Evolutionary conservation across 2,329 filamentous ascomycete species (phyloP).

Genomic region (Fusarium napiforme): DNA sequence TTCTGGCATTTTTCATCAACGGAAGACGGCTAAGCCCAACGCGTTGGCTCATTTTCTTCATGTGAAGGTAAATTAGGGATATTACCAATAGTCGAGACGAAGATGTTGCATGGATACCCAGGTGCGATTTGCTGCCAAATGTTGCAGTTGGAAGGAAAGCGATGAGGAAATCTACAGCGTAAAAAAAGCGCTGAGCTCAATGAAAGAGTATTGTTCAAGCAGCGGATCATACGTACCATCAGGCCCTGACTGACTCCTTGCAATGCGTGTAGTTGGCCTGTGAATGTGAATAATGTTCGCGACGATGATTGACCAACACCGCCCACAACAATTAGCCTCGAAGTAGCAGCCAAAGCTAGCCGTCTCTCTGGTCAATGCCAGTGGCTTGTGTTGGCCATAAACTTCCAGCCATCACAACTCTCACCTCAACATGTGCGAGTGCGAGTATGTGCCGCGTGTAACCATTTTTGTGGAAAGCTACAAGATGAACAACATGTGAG

Average conservation of each 20-base stretch:
- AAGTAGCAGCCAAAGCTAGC: background rate
- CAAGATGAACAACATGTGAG: slow-evolving; percentile 1
- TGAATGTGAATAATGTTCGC: background rate
- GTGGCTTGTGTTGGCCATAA: background rate
- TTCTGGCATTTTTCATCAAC: background rate
- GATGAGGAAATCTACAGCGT: slow-evolving; percentile 25
- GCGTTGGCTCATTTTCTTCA: background rate
- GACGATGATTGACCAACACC: background rate
- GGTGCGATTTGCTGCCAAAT: slow-evolving; percentile 12
- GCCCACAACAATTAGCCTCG: background rate
- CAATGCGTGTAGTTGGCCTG: slow-evolving; percentile 12
- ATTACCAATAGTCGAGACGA: background rate
- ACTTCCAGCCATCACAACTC: background rate
- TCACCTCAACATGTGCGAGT: background rate
- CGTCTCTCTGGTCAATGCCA: background rate
- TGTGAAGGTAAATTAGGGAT: background rate
- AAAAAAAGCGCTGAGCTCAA: slow-evolving; percentile 28
- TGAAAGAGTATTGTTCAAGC: slow-evolving; percentile 42
- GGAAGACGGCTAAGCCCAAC: background rate
- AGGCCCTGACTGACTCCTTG: slow-evolving; percentile 15
- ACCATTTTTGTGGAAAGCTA: slow-evolving; percentile 9
- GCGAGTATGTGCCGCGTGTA: background rate
- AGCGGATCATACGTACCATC: slow-evolving; percentile 37
- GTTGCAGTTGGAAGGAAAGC: slow-evolving; percentile 6
- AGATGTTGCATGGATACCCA: slow-evolving; percentile 22